Base-by-base conservation (phyloP, 805 yeast species). In the Saccharomycopsis capsularis region DNA sequence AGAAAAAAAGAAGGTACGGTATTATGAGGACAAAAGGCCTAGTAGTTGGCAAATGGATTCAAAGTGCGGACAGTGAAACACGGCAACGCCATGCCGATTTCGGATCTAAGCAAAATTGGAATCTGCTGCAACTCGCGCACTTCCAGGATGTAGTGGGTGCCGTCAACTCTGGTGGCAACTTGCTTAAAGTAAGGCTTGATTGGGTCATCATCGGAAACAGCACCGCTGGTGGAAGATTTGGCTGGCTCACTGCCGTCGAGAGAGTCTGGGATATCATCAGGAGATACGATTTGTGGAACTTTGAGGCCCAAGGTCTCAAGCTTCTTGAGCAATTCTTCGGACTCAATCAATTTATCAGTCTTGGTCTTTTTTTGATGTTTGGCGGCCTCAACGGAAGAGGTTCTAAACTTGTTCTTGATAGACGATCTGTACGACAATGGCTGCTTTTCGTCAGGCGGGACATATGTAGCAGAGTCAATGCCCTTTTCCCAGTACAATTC, bases 51-150 rank as follows among this genome's bases (percentile, higher is more conserved):
- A 63, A 90, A 91, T 29, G 99, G 99, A 60, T 91, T 91, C 60
- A 90, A 70, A 5, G 91, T 85, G 59, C 96, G 77, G 15, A 93
- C 96, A 2, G 96, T 87, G 58, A 91, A 74, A 64, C 97, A 91
- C 16, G 99, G 99, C 47, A 91, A 71, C 2, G 96, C 91, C 90
- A 88, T 88, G 44, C 96, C 97, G 46, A 89, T 79, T 63, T 90
- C 98, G 0, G 96, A 88, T 59, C 96, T 74, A 55, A 93, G 71
- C 53, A 91, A 69, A 29, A 91, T 80, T 7, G 98, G 98, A 43
- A 91, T 83, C 57, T 79, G 82, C 44, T 75, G 75, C 59, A 90
- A 68, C 59, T 86, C 91, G 54, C 76, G 74, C 45, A 91, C 81
- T 60, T 86, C 95, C 69, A 93, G 98, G 42, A 93, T 76, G 59